Evolutionary conservation across 106 monocot genomes (phyloP).

Genomic region (Triglochin maritima): DNA sequence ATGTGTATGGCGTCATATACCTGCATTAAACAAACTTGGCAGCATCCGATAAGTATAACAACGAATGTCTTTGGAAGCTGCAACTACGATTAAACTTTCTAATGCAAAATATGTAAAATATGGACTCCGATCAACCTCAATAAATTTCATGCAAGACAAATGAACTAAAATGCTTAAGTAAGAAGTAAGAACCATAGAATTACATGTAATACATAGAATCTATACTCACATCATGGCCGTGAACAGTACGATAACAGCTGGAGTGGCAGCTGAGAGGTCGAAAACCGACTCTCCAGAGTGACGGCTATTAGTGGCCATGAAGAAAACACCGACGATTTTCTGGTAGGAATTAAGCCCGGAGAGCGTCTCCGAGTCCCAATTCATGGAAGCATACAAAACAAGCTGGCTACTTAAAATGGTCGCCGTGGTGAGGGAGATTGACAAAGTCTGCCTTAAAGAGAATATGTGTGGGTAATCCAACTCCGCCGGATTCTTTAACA

Average conservation of each 20-base stretch:
- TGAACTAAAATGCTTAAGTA: no score
- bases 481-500: conserved; percentile 3
- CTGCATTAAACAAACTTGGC: neutral
- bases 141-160: no score
- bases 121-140: no score
- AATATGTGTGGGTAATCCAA: conserved; percentile 16
- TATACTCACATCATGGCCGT: conserved; percentile 55
- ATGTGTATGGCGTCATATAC: conserved; percentile 14
- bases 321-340: conserved; percentile 48
- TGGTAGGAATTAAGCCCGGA: conserved; percentile 23
- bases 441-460: neutral
- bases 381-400: conserved; percentile 22
- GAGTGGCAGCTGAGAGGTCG: conserved; percentile 36
- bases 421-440: conserved; percentile 5
- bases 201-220: no score
- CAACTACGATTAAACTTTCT: no score
- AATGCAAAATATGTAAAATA: no score
- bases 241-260: conserved; percentile 49
- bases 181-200: no score
- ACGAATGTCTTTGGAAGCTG: no score
- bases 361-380: conserved; percentile 44
- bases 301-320: conserved; percentile 46
- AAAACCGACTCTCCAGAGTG: conserved; percentile 58
- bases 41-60: no score
- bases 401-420: neutral